A percentile compares a stretch with the other conserved stretches of the same genome.
Evolutionary conservation across 2,329 filamentous ascomycete species (phyloP).

Genomic region (Didymella arachidicola): DNA sequence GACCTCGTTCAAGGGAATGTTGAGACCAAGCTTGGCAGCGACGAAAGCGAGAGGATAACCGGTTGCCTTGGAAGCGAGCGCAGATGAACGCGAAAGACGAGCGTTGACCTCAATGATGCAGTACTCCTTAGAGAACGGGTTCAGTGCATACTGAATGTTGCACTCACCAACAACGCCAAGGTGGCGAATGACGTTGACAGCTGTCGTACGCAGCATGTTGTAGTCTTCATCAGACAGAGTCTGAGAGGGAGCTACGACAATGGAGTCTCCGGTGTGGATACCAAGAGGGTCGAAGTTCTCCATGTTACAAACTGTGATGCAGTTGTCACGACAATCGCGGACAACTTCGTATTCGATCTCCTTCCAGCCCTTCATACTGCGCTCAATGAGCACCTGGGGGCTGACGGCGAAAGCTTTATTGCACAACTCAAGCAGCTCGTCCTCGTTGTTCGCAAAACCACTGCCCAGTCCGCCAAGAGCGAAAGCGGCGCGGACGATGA

Average conservation of each 20-base stretch:
- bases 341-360: conserved; percentile 99
- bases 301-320: conserved; percentile 99
- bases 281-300: conserved; percentile 99
- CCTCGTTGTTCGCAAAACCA: conserved; percentile 90
- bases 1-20: conserved; percentile 95
- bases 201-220: conserved; percentile 97
- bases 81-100: conserved; percentile 91
- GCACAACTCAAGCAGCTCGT: conserved; percentile 85
- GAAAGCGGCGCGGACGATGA: conserved; percentile 96
- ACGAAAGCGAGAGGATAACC: conserved; percentile 97
- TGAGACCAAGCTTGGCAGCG: conserved; percentile 93
- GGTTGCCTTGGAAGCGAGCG: conserved; percentile 94
- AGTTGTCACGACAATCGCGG: conserved; percentile 93
- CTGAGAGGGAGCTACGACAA: conserved; percentile 96
- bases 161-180: conserved; percentile 97
- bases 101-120: conserved; percentile 99
- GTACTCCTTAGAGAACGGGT: conserved; percentile 94
- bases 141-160: conserved; percentile 98
- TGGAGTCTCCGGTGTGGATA: conserved; percentile 97
- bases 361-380: conserved; percentile 99
- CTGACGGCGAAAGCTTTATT: conserved; percentile 94
- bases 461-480: conserved; percentile 93
- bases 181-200: conserved; percentile 96
- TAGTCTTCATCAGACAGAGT: conserved; percentile 98
- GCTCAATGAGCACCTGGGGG: conserved; percentile 94